These are phyloP conservation scores for Leccinum idahoense DNA, from an alignment of 1,284 basidiomycete species.

Conservation along the genomic window DNA sequence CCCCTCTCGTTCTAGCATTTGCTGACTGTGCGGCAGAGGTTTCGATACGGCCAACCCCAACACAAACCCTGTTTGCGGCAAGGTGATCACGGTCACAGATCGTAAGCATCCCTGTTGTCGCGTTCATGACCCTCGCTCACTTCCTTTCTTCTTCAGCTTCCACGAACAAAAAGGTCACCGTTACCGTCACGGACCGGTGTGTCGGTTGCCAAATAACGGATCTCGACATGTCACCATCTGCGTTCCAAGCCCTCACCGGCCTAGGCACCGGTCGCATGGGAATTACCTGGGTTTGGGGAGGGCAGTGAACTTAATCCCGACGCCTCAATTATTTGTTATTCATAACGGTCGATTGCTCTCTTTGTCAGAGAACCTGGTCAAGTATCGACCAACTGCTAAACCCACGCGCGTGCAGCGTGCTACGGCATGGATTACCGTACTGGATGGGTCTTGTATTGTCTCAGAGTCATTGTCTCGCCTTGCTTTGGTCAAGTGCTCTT, in stretches of 20 bases:
- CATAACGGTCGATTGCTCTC: constrained; percentile 20
- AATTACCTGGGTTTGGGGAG: constrained; percentile 43
- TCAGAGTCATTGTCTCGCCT: constrained; percentile 16
- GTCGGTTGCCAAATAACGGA: constrained; percentile 43
- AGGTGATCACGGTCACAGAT: constrained; percentile 33
- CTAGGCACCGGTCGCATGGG: constrained; percentile 46
- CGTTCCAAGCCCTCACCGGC: constrained; percentile 42
- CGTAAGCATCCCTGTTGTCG: constrained; percentile 32
- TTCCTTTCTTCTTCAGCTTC: constrained; percentile 33
- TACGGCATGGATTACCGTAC: constrained; percentile 24
- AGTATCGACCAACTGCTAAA: constrained; percentile 2
- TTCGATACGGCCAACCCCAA: constrained; percentile 55
- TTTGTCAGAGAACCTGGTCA: constrained; percentile 13
- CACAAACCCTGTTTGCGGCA: constrained; percentile 57
- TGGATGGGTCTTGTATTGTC: constrained; percentile 26
- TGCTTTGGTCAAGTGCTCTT: constrained; percentile 25
- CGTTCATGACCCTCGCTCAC: neutral
- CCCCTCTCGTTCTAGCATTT: neutral
- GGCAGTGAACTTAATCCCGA: constrained; percentile 5
- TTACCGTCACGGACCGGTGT: constrained; percentile 61
- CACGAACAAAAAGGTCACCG: constrained; percentile 31
- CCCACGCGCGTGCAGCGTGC: constrained; percentile 20
- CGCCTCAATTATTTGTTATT: constrained; percentile 26
- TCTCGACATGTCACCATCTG: constrained; percentile 56
- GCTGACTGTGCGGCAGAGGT: constrained; percentile 32